These are phyloP conservation scores for Cinnamomum chago DNA, from an alignment of 164 flowering plant species.

Conservation along the genomic window DNA sequence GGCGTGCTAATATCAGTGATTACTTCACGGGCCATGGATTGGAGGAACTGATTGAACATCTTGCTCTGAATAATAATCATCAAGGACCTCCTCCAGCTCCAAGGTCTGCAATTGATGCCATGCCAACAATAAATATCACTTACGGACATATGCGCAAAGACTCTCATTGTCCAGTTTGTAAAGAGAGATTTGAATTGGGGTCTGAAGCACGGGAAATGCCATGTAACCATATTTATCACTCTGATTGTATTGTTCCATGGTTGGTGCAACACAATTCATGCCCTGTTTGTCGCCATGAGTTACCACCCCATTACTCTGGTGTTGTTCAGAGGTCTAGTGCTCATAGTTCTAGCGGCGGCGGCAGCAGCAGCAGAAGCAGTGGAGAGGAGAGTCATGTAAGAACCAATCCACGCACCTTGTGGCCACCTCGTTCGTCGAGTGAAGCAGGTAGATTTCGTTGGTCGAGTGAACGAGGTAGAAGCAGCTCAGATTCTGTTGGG, in stretches of 20 bases:
- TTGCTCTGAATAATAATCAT: constrained; percentile 37
- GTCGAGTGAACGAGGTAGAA: too few relatives aligned
- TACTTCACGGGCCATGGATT: constrained; percentile 77
- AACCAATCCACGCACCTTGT: too few relatives aligned
- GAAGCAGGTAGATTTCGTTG: too few relatives aligned
- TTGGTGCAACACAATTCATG: constrained; percentile 73
- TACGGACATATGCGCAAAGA: constrained; percentile 63
- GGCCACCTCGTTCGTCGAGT: too few relatives aligned
- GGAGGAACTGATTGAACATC: constrained; percentile 70
- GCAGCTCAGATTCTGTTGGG: too few relatives aligned
- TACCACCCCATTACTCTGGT: constrained; percentile 37
- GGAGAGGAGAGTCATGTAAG: too few relatives aligned
- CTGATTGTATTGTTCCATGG: constrained; percentile 86
- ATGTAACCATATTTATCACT: constrained; percentile 67
- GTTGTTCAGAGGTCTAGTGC: constrained; percentile 15
- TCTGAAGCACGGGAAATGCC: constrained; percentile 72
- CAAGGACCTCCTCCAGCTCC: constrained; percentile 78
- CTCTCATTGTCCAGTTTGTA: constrained; percentile 73
- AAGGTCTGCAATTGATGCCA: constrained; percentile 56
- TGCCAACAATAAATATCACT: constrained; percentile 68
- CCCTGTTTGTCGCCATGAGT: constrained; percentile 75
- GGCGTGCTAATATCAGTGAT: constrained; percentile 56
- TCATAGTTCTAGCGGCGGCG: constrained; percentile 25
- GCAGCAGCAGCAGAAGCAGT: constrained; percentile 26
- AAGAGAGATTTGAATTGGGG: constrained; percentile 67